A percentile compares a stretch with the other conserved stretches of the same genome.
Conservation (phyloP, 306 rosid genomes). For the Quercus variabilis region DNA sequence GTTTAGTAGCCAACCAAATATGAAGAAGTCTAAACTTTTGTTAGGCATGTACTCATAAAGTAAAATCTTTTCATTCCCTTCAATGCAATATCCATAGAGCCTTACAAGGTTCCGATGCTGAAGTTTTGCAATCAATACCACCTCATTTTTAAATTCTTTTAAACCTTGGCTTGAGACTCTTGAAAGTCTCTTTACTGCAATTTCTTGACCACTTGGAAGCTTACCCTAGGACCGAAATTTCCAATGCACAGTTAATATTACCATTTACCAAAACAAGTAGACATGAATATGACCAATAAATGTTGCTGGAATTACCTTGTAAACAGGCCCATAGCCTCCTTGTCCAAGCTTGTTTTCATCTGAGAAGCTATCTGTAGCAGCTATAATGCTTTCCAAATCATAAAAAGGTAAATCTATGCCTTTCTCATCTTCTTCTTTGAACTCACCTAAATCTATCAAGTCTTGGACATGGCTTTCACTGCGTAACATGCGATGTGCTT, state of each 20-base stretch:
- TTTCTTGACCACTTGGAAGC: constrained; percentile 23
- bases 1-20: too few relatives aligned
- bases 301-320: constrained; percentile 26
- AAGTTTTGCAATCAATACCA: too few relatives aligned
- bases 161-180: too few relatives aligned
- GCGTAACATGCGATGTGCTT: constrained; percentile 1
- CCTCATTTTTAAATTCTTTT: too few relatives aligned
- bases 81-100: too few relatives aligned
- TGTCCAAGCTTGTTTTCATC: constrained; percentile 41
- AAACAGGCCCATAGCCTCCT: constrained; percentile 65
- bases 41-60: too few relatives aligned
- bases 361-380: constrained; percentile 49
- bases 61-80: too few relatives aligned
- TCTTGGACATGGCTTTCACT: constrained; percentile 23
- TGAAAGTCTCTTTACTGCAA: constrained; percentile 37
- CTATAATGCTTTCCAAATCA: constrained; percentile 23
- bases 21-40: too few relatives aligned
- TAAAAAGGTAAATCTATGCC: constrained; percentile 35
- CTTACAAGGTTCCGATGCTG: too few relatives aligned
- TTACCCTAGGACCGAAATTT: constrained; percentile 24
- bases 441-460: constrained; percentile 17
- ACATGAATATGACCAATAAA: neutral
- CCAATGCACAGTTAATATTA: too few relatives aligned
- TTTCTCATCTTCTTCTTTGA: constrained; percentile 29
- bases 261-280: neutral